Evolutionary conservation across 139 green algal species (phyloP).

Genomic region (Astrephomene gubernaculifera): DNA sequence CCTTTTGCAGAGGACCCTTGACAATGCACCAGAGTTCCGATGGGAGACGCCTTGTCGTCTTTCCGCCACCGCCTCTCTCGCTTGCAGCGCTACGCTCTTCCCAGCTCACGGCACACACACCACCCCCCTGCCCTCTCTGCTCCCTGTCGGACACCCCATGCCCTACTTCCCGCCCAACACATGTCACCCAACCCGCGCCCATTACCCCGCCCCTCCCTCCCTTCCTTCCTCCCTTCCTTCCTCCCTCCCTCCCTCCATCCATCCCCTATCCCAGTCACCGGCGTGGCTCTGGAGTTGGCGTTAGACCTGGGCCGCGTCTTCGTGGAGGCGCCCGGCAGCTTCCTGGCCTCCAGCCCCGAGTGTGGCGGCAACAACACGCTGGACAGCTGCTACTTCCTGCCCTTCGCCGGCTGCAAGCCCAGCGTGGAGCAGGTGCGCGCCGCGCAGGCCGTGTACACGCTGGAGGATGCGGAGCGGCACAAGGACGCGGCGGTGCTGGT

Average conservation of each 20-base stretch:
- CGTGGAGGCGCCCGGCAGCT: conserved; percentile 14
- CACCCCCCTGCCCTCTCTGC: background rate
- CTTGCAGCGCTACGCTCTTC: too few species aligned
- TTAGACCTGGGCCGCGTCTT: conserved; percentile 36
- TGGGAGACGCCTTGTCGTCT: too few species aligned
- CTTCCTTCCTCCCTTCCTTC: background rate
- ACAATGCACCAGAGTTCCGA: too few species aligned
- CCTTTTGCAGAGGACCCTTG: too few species aligned
- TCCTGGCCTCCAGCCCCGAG: background rate
- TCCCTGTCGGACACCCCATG: background rate
- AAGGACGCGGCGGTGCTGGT: background rate
- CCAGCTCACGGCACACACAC: too few species aligned
- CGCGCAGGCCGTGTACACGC: background rate
- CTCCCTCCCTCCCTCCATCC: background rate
- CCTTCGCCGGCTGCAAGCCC: conserved; percentile 33
- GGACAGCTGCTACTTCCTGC: conserved; percentile 51
- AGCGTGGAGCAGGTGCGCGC: background rate
- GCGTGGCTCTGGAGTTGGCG: conserved; percentile 25
- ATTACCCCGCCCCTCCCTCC: too few species aligned
- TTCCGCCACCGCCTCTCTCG: too few species aligned
- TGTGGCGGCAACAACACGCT: conserved; percentile 6
- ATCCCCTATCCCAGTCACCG: background rate
- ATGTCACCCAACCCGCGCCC: too few species aligned
- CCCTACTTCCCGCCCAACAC: too few species aligned
- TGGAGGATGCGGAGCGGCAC: background rate